A percentile compares a stretch with the other conserved stretches of the same genome.
These are phyloP conservation scores for Gamarada debralockiae DNA, from an alignment of 495 filamentous ascomycete genomes.

Conservation along the genomic window DNA sequence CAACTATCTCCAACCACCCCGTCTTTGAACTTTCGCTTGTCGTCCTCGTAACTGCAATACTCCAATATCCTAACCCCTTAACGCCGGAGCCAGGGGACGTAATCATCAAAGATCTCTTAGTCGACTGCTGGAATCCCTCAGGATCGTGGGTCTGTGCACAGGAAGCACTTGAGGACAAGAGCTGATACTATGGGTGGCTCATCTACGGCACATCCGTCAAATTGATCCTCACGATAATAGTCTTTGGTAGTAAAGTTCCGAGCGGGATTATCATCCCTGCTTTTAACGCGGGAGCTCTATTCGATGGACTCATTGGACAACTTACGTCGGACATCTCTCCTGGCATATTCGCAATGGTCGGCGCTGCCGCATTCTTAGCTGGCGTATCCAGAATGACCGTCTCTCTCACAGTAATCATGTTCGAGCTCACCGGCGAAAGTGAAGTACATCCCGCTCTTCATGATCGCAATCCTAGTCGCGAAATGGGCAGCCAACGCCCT, in stretches of 20 bases:
- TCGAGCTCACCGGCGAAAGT: slow-evolving; percentile 46
- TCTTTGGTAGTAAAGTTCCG: slow-evolving; percentile 55
- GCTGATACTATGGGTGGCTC: slow-evolving; percentile 43
- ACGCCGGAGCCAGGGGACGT: slow-evolving; percentile 48
- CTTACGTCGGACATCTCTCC: slow-evolving; percentile 42
- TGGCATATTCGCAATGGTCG: slow-evolving; percentile 59
- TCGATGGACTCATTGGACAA: slow-evolving; percentile 52
- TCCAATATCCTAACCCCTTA: slow-evolving; percentile 52
- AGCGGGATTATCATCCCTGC: slow-evolving; percentile 57
- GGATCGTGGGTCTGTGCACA: slow-evolving; percentile 45
- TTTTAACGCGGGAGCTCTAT: slow-evolving; percentile 52
- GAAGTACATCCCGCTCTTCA: slow-evolving; percentile 50
- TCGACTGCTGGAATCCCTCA: slow-evolving; percentile 40
- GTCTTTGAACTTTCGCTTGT: slow-evolving; percentile 52
- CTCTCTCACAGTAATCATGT: slow-evolving; percentile 55
- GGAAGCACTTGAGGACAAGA: slow-evolving; percentile 31
- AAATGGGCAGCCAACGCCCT: slow-evolving; percentile 57
- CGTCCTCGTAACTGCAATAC: slow-evolving; percentile 45
- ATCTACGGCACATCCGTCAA: slow-evolving; percentile 49
- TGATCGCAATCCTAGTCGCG: slow-evolving; percentile 54
- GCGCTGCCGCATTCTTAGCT: slow-evolving; percentile 55
- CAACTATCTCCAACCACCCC: slow-evolving; percentile 46
- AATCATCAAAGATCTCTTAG: slow-evolving; percentile 49
- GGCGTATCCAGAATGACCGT: slow-evolving; percentile 57
- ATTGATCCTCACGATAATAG: slow-evolving; percentile 50